Evolutionary conservation across 2,329 filamentous ascomycete genomes (phyloP), one percentile per base, ranked within the genome.

Genomic region (Diplodia intermedia): DNA sequence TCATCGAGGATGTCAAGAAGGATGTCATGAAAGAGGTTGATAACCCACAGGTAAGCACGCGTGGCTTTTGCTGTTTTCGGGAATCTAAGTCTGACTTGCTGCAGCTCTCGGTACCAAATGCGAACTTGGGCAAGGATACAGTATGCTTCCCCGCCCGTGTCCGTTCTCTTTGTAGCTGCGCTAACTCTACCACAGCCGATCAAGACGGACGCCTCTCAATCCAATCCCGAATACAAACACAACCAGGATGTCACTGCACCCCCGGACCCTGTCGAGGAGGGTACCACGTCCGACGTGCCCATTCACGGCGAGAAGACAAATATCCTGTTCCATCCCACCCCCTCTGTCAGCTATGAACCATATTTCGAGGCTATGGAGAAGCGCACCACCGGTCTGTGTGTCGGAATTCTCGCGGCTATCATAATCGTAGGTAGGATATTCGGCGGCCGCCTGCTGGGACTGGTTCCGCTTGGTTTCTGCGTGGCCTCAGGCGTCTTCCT

Each of bases 261-360:
- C 2, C 94, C 94, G 1, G 94, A 96, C 72, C 94, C 94, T 0
- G 84, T 97, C 23, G 89, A 90, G 18, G 86, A 90, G 68, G 92
- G 93, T 29, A 88, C 90, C 40, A 98, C 94, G 0, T 94, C 92
- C 31, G 95, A 98, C 79, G 93, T 98, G 1, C 95, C 95, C 3
- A 97, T 98, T 69, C 91, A 94, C 75, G 94, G 94, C 74, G 94
- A 98, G 77, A 97, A 95, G 85, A 98, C 95, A 3, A 97, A 97
- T 70, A 90, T 98, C 20, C 86, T 97, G 36, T 98, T 98, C 79
- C 94, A 97, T 79, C 94, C 95, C 18, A 98, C 94, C 0, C 94
- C 94, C 0, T 91, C 91, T 0, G 87, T 97, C 72, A 93, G 90
- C 81, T 97, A 93, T 76, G 92, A 97, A 78, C 93, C 94, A 4